A percentile compares a stretch with the other conserved stretches of the same genome.
These are phyloP conservation scores for Boletales sp. DNA, from an alignment of 768 basidiomycete genomes.

Conservation along the genomic window DNA sequence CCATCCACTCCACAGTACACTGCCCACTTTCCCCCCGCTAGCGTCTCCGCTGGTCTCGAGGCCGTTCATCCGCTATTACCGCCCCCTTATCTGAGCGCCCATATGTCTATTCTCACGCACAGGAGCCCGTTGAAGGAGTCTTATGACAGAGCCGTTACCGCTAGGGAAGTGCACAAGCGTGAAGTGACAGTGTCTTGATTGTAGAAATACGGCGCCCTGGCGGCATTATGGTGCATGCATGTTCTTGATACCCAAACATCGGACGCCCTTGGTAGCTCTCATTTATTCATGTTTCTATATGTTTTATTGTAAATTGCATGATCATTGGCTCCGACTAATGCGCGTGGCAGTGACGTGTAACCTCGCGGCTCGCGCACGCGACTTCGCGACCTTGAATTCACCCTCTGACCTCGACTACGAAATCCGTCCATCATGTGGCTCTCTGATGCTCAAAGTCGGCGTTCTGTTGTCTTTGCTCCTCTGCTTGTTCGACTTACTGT, in stretches of 20 bases:
- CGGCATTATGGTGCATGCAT: slow-evolving; percentile 1
- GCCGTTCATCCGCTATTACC: slow-evolving; percentile 69
- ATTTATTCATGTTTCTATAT: slow-evolving; percentile 26
- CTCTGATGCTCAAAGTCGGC: slow-evolving; percentile 49
- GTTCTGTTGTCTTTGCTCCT: background rate
- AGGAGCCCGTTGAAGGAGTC: slow-evolving; percentile 68
- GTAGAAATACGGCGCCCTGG: background rate
- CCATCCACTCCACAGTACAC: slow-evolving; percentile 43
- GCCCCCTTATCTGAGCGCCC: slow-evolving; percentile 65
- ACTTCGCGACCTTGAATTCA: background rate
- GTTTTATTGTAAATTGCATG: slow-evolving; percentile 23
- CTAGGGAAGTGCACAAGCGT: slow-evolving; percentile 41
- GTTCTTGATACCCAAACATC: slow-evolving; percentile 21
- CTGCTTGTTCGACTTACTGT: background rate
- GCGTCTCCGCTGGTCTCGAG: slow-evolving; percentile 52
- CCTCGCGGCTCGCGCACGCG: slow-evolving; percentile 2
- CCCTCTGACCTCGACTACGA: slow-evolving; percentile 5
- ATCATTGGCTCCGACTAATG: slow-evolving; percentile 12
- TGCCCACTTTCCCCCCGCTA: slow-evolving; percentile 62
- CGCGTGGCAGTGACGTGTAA: slow-evolving; percentile 24
- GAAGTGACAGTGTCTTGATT: slow-evolving; percentile 5
- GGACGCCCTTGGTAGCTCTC: slow-evolving; percentile 10
- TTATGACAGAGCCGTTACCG: slow-evolving; percentile 60
- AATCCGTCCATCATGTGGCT: slow-evolving; percentile 41
- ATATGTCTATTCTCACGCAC: slow-evolving; percentile 63